phyloP scores from a whole-genome alignment of 2,329 filamentous ascomycete species.

The Fusarium verrucosum region DNA sequence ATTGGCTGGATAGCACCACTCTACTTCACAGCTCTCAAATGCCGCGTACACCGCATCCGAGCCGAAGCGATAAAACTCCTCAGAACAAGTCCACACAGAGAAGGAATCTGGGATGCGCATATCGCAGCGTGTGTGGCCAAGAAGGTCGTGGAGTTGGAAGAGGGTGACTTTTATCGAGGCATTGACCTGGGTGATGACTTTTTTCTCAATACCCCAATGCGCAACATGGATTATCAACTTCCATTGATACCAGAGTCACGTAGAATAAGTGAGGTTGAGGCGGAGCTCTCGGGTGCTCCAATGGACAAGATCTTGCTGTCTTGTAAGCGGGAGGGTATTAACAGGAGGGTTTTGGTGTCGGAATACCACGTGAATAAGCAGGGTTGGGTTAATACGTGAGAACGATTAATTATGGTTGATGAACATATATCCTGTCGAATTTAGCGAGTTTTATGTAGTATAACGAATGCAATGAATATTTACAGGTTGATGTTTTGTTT shows the following conservation, averaged over 20 bases:
- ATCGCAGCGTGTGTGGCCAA: constrained; percentile 46
- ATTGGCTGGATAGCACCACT: constrained; percentile 57
- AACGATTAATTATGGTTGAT: background rate
- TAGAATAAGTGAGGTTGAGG: constrained; percentile 33
- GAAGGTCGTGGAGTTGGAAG: constrained; percentile 53
- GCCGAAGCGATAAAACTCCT: constrained; percentile 51
- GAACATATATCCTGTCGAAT: background rate
- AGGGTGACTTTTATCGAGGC: constrained; percentile 38
- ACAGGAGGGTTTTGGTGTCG: constrained; percentile 26
- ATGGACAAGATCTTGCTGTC: constrained; percentile 34
- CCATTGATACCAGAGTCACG: constrained; percentile 22
- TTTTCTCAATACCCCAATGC: constrained; percentile 8
- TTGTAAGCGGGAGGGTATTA: constrained; percentile 17
- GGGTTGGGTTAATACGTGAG: constrained; percentile 17
- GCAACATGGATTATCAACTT: constrained; percentile 10
- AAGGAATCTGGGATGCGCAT: constrained; percentile 55
- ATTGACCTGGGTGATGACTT: constrained; percentile 24
- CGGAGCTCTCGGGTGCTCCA: constrained; percentile 32
- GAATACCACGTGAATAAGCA: constrained; percentile 23
- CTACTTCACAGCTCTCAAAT: constrained; percentile 59
- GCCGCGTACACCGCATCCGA: constrained; percentile 54
- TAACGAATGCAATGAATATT: background rate
- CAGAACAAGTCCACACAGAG: constrained; percentile 44
- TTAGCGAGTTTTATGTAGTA: background rate
- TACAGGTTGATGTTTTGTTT: background rate